Evolutionary conservation across 1,284 basidiomycete species (phyloP), one percentile per base, ranked within the genome.

Genomic region (Heterobasidion irregulare): DNA sequence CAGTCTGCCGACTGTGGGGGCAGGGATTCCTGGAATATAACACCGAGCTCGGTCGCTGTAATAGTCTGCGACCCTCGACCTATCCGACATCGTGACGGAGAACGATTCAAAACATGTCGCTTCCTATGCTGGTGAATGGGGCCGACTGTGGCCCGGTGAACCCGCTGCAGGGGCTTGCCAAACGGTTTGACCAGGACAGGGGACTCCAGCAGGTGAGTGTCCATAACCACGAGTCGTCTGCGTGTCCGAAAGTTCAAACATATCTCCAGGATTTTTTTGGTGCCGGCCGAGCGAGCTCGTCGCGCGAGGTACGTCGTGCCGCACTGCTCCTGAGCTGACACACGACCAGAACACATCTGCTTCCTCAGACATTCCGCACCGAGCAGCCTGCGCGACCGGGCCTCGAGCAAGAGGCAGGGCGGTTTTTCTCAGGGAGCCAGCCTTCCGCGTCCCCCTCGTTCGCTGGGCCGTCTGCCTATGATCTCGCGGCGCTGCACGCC

Each of bases 71-170:
- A 26, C 26, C 26, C 26, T 26, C 26, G 26, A 26, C 26, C 26
- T 26, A 26, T 26, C 26, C 5, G 0, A 26, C 26, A 26, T 26
- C 5, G 26, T 26, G 26, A 26, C 26, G 5, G 26, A 26, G 26
- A 26, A 26, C 26, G 26, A 26, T 26, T 26, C 26, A 47, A 47
- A 10, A 57, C 45, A 91, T 92, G 89, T 83, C 89, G 9, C 72
- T 92, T 19, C 84, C 86, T 53, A 77, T 88, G 75, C 83, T 92
- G 15, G 75, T 86, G 41, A 81, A 78, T 57, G 80, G 80, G 46
- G 77, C 86, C 1, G 89, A 92, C 50, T 94, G 90, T 61, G 91
- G 91, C 1, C 90, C 91, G 6, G 78, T 80, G 1, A 93, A 92
- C 66, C 82, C 89, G 10, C 68, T 94, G n/a, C 87, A 90, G 63